Percentiles rank a stretch among this genome's conserved stretches.
Evolutionary conservation across 805 yeast species (phyloP).

Genomic region (Starmerella sp.): DNA sequence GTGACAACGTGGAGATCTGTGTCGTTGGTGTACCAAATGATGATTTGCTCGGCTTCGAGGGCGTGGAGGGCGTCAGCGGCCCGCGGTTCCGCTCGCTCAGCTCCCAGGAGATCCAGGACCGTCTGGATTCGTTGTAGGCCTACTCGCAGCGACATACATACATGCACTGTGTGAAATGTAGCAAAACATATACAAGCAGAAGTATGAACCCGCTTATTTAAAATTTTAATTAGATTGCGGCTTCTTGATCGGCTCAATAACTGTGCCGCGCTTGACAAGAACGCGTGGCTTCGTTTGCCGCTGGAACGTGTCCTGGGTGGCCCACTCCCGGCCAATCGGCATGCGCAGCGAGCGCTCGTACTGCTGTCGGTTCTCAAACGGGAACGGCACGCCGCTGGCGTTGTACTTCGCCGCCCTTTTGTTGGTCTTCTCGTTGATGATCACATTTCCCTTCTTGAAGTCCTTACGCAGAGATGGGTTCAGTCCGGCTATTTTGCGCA

Average conservation of each 20-base stretch:
- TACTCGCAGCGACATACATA: not conserved
- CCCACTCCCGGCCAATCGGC: slow-evolving; percentile 98
- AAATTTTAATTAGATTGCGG: slow-evolving; percentile 3
- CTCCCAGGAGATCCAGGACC: slow-evolving; percentile 88
- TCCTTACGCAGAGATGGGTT: slow-evolving; percentile 67
- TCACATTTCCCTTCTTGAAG: slow-evolving; percentile 63
- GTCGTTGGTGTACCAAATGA: slow-evolving; percentile 76
- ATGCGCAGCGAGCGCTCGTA: slow-evolving; percentile 85
- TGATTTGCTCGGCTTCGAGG: slow-evolving; percentile 71
- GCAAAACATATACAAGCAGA: not conserved
- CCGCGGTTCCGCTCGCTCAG: slow-evolving; percentile 80
- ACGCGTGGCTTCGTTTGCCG: slow-evolving; percentile 80
- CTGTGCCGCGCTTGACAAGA: slow-evolving; percentile 73
- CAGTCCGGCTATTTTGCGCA: slow-evolving; percentile 68
- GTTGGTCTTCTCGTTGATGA: slow-evolving; percentile 76
- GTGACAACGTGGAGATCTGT: slow-evolving; percentile 88
- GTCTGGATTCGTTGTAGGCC: slow-evolving; percentile 72
- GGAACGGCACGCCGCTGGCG: slow-evolving; percentile 86
- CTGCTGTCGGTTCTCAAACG: slow-evolving; percentile 85
- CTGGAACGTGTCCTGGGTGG: slow-evolving; percentile 76
- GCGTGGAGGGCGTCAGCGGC: slow-evolving; percentile 65
- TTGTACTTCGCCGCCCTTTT: slow-evolving; percentile 79
- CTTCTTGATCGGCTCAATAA: slow-evolving; percentile 78
- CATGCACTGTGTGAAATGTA: not conserved
- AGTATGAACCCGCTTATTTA: not conserved